These are phyloP conservation scores for Euphorbia celastroides DNA, from an alignment of 441 rosid genomes.

Conservation along the genomic window DNA sequence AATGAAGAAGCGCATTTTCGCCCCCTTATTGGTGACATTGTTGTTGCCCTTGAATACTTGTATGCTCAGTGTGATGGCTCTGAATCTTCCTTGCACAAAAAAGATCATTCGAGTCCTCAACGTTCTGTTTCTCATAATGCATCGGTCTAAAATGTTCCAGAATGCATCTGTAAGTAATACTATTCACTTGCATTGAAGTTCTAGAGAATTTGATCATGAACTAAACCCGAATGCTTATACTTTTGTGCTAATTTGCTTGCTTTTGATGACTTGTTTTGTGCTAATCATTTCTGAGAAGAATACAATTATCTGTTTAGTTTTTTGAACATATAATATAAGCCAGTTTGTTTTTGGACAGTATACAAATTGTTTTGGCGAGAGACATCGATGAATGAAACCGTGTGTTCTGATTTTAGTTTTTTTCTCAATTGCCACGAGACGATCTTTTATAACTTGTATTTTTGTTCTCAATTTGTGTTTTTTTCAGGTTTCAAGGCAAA, in stretches of 20 bases:
- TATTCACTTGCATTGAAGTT: neutral
- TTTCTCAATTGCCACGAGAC: neutral
- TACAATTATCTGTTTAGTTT: too few species aligned
- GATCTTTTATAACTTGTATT: neutral
- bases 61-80: slow-evolving; percentile 41
- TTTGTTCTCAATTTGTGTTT: neutral
- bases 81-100: slow-evolving; percentile 24
- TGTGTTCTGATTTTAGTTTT: too few species aligned
- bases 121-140: slow-evolving; percentile 17
- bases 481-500: slow-evolving; percentile 18
- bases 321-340: too few species aligned
- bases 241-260: neutral
- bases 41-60: slow-evolving; percentile 89
- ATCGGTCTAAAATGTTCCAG: slow-evolving; percentile 17
- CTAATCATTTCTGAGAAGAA: neutral
- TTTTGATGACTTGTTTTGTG: neutral
- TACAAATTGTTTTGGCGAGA: neutral
- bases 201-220: neutral
- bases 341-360: too few species aligned
- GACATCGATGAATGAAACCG: neutral
- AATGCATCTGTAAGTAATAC: slow-evolving; percentile 16
- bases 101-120: slow-evolving; percentile 7
- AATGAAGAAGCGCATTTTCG: slow-evolving; percentile 88
- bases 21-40: slow-evolving; percentile 83
- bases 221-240: neutral